Percentiles rank a stretch among this genome's conserved stretches.
Evolutionary conservation across 441 rosid genomes (phyloP).

Genomic region (Pelargonium cotyledonis): DNA sequence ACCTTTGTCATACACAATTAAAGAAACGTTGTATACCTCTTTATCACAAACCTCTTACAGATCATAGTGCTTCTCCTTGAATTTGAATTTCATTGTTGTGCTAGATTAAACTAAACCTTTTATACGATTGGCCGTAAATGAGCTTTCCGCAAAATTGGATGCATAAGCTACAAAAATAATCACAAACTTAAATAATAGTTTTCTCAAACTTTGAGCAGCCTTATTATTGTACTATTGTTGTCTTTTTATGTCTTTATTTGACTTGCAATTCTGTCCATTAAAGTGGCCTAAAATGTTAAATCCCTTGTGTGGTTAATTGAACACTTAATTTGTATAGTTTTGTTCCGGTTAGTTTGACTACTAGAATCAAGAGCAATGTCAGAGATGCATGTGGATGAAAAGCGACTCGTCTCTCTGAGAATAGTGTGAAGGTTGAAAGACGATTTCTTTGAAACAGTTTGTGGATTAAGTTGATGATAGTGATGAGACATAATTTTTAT

Average conservation of each 20-base stretch:
- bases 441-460: neutral
- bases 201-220: neutral
- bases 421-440: neutral
- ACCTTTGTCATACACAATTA: neutral
- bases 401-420: neutral
- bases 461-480: neutral
- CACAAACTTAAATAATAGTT: neutral
- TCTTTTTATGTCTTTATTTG: neutral
- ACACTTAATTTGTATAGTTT: neutral
- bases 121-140: neutral
- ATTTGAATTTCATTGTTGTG: neutral
- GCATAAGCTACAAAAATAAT: neutral
- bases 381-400: too few species aligned
- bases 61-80: neutral
- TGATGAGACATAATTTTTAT: neutral
- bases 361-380: neutral
- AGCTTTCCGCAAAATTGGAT: neutral
- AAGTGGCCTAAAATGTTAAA: slow-evolving; percentile 4
- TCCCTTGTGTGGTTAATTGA: neutral
- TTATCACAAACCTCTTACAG: neutral
- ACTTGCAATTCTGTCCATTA: neutral
- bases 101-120: neutral
- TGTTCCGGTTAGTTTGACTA: neutral
- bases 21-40: neutral
- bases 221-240: neutral